These are phyloP conservation scores for Rubia balearica DNA, from an alignment of 305 asterid genomes.

Conservation along the genomic window DNA sequence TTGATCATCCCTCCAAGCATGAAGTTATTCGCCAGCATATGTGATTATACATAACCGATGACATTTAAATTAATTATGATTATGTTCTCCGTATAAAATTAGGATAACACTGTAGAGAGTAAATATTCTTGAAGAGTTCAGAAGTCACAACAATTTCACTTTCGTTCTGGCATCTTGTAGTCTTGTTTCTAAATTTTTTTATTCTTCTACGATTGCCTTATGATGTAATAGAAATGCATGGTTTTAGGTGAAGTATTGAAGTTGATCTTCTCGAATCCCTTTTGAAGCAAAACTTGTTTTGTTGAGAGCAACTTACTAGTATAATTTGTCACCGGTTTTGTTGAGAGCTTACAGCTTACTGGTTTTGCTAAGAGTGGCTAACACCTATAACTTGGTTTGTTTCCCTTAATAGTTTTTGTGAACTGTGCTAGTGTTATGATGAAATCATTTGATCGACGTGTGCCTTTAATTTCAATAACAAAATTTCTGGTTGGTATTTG, in stretches of 20 bases:
- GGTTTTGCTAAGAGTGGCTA: no score
- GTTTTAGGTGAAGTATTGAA: not conserved
- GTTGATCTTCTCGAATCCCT: not conserved
- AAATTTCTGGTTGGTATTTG: no score
- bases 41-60: conserved; percentile 1
- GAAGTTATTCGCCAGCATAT: conserved; percentile 23
- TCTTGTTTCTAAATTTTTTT: not conserved
- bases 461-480: no score
- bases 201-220: not conserved
- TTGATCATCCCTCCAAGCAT: conserved; percentile 18
- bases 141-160: conserved; percentile 4
- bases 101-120: conserved; percentile 20
- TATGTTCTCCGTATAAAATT: conserved; percentile 37
- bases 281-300: not conserved
- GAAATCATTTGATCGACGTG: no score
- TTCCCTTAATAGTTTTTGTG: no score
- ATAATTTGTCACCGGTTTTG: not conserved
- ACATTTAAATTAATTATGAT: conserved; percentile 23
- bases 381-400: no score
- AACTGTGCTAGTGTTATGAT: no score
- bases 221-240: not conserved
- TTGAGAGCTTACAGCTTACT: no score
- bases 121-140: conserved; percentile 12
- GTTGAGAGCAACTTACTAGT: not conserved
- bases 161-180: conserved; percentile 13